Percentiles rank a stretch among this genome's conserved stretches.
Evolutionary conservation across 2,329 filamentous ascomycete species (phyloP).

Genomic region (Pseudohalonectria lignicola): DNA sequence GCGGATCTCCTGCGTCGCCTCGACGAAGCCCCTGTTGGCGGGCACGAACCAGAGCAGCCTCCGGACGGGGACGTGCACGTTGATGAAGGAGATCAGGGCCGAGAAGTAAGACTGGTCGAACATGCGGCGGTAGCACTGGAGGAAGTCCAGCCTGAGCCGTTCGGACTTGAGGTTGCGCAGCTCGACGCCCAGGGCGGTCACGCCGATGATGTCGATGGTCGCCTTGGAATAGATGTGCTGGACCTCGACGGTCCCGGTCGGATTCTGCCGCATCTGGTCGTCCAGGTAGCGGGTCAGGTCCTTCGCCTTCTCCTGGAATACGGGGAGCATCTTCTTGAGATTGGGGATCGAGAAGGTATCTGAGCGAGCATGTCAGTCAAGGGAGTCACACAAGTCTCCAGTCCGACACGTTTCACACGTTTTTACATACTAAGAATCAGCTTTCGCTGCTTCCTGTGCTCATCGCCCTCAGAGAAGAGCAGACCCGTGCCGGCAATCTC

Average conservation of each 20-base stretch:
- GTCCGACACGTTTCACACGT: no score
- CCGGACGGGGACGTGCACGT: constrained; percentile 20
- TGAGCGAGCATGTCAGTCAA: no score
- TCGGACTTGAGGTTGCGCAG: constrained; percentile 14
- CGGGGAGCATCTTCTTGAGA: constrained; percentile 23
- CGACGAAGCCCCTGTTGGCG: constrained; percentile 25
- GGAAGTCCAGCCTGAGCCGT: constrained; percentile 12
- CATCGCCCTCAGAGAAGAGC: constrained; percentile 16
- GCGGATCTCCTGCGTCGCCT: constrained; percentile 19
- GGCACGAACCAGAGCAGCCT: constrained; percentile 5
- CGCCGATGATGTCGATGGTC: constrained; percentile 21
- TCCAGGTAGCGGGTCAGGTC: constrained; percentile 17
- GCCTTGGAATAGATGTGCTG: constrained; percentile 17
- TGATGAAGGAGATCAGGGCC: constrained; percentile 18
- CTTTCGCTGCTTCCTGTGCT: constrained; percentile 21
- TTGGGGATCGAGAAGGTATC: constrained; percentile 23
- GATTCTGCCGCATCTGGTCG: constrained; percentile 11
- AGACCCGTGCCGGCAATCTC: constrained; percentile 4
- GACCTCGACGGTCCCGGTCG: constrained; percentile 15
- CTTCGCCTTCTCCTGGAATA: constrained; percentile 21
- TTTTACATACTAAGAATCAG: constrained; percentile 1
- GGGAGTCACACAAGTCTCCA: no score
- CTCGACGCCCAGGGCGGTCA: constrained; percentile 21
- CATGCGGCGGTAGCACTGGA: constrained; percentile 17
- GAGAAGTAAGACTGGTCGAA: constrained; percentile 17